phyloP scores from a whole-genome alignment of 805 yeast genomes.

The Barnettozyma sp. region DNA sequence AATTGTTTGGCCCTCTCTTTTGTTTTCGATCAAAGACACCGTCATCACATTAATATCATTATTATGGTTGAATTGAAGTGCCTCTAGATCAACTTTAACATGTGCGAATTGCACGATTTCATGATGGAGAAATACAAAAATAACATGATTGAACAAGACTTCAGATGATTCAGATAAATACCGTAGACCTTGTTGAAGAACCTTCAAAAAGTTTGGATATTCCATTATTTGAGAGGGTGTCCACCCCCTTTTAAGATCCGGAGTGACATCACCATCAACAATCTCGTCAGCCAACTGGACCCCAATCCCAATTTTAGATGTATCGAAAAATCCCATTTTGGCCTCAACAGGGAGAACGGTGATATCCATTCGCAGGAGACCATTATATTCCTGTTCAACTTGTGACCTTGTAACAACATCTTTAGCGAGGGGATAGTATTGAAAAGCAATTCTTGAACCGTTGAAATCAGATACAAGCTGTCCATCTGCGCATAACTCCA shows the following conservation, averaged over 20 bases:
- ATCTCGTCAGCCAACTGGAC: background rate
- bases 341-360: background rate
- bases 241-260: background rate
- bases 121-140: background rate
- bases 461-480: background rate
- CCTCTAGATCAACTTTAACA: slow-evolving; percentile 1
- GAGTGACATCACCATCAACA: background rate
- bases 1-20: background rate
- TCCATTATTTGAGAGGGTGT: background rate
- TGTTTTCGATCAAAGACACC: background rate
- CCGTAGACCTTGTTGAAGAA: slow-evolving; percentile 1
- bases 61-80: background rate
- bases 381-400: background rate
- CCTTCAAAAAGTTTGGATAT: background rate
- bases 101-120: background rate
- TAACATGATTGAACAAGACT: slow-evolving; percentile 1
- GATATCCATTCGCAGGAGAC: background rate
- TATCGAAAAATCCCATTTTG: background rate
- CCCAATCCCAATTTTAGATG: background rate
- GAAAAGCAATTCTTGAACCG: background rate
- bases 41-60: background rate
- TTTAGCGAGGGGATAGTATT: too few species aligned
- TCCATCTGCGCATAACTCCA: background rate
- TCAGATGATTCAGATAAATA: background rate
- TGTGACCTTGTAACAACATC: too few species aligned